Conservation (phyloP, 345 rosid genomes). For the Excoecaria cochinchinensis region DNA sequence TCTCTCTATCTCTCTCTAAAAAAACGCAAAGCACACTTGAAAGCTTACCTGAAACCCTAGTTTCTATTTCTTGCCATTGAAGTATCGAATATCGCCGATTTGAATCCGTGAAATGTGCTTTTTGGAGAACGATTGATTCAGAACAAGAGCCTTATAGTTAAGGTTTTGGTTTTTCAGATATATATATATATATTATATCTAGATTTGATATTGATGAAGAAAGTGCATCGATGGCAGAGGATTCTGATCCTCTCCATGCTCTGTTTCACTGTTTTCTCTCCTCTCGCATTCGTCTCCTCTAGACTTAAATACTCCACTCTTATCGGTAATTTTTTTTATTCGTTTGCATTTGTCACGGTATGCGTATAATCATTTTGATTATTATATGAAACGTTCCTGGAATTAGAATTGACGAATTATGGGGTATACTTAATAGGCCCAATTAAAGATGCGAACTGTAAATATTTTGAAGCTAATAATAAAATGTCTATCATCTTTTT, state of each 20-base stretch:
- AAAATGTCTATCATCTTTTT: background rate
- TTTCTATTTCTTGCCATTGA: slow-evolving; percentile 25
- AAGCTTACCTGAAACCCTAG: slow-evolving; percentile 37
- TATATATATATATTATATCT: background rate
- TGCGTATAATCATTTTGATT: background rate
- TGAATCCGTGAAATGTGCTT: slow-evolving; percentile 32
- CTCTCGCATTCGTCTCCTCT: slow-evolving; percentile 59
- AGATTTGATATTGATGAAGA: slow-evolving; percentile 57
- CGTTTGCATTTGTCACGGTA: background rate
- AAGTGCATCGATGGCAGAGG: slow-evolving; percentile 74
- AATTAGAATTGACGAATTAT: background rate
- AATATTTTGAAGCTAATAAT: background rate
- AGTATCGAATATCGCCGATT: slow-evolving; percentile 32
- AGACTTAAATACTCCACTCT: slow-evolving; percentile 50
- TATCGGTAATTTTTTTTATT: slow-evolving; percentile 43
- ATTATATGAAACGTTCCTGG: background rate
- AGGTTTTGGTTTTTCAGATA: slow-evolving; percentile 10
- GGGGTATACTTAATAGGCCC: background rate
- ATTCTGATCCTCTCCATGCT: slow-evolving; percentile 73
- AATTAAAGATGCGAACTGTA: background rate
- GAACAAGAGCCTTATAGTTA: slow-evolving; percentile 9
- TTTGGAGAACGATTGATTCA: slow-evolving; percentile 39
- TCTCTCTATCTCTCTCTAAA: slow-evolving; percentile 12
- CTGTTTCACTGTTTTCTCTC: slow-evolving; percentile 67
- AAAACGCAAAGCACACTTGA: slow-evolving; percentile 1